Base-by-base conservation (phyloP, 805 yeast genomes). In the Candida montana region DNA sequence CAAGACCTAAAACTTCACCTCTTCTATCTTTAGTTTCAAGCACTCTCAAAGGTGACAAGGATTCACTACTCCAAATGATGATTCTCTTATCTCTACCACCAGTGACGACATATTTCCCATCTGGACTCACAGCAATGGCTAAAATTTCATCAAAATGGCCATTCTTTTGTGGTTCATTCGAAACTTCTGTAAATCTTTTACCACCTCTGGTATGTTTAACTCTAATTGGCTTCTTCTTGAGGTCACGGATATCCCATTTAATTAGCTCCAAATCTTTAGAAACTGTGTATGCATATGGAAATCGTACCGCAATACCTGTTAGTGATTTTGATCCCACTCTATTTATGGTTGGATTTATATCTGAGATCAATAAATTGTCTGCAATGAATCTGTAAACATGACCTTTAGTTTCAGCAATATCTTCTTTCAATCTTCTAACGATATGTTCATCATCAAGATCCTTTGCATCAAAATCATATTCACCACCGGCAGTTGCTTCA, bases 401-500 rank as follows among this genome's bases (percentile, higher is more conserved):
- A 28, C 99, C 98, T 57, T 83, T 83, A 43, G 79, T 79, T 61
- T 89, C 96, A 1, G 95, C 95, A 34, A 87, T 95, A 58, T 93
- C 98, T 50, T 78, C 77, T 55, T 79, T 84, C 52, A 93, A 71
- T 54, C 99, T 74, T 27, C 84, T 72, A 5, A 89, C 77, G 37
- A 93, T 72, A 51, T 85, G 82, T 54, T 93, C 98, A 44, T 82
- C 75, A 63, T 91, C 99, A 51, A 91, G 64, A 52, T 93, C 97
- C 51, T 80, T 77, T 9, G 99, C 98, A 67, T 89, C 95, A 54
- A 87, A 90, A 38, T 74, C 70, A 33, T 63, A 63, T 2, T 60
- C 65, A 20, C 67, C 73, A 20, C 67, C 73, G 17, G 40, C 33
- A 16, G 64, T 68, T 16, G 71, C 73, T 47, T 83, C 87, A 4